Base-by-base conservation (phyloP, 1,284 basidiomycete species). In the Pyrrhoderma lamaoense region DNA sequence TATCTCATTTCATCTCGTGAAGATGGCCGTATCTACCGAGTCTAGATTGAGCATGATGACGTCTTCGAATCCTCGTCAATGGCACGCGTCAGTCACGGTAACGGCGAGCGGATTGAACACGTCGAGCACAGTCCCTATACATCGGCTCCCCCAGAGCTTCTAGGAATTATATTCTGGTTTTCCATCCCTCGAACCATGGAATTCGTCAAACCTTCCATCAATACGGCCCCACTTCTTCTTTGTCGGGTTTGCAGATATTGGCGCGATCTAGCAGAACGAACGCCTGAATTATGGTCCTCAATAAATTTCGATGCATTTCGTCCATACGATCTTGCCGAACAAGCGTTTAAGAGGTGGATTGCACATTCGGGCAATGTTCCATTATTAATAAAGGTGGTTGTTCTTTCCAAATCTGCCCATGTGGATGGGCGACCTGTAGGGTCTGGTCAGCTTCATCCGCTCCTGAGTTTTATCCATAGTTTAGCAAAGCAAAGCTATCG, bases 121-220 rank as follows among this genome's bases (percentile, higher is more conserved):
- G 27, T 31, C 27, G 27, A 31, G n/a, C 25, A 35, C 36, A 11
- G 37, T 35, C 34, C 52, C 46, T 14, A 53, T 53, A 14, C 39
- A 48, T 18, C 52, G 47, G 19, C 46, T 53, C 42, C 52, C 52
- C 52, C 52, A 39, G 52, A 53, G 27, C 43, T 53, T 16, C 46
- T 53, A 25, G 45, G 52, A 22, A 53, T 53, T 14, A 53, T 53
- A 39, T 53, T 53, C 27, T 53, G 52, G 45, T 36, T 48, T 21
- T 31, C 52, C n/a, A 40, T 53, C 22, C 53, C 49, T 11, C 47
- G 21, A 25, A 48, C 43, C 16, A 40, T 27, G 8, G 53, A 42
- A 18, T 54, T 54, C 18, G 27, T 51, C 22, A 45, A 47, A 21
- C 53, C 53, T 9, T 54, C 53, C n/a, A 50, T 50, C 14, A 21